These are phyloP conservation scores for Chaetomium tenue DNA, from an alignment of 495 filamentous ascomycete genomes.

Conservation along the genomic window DNA sequence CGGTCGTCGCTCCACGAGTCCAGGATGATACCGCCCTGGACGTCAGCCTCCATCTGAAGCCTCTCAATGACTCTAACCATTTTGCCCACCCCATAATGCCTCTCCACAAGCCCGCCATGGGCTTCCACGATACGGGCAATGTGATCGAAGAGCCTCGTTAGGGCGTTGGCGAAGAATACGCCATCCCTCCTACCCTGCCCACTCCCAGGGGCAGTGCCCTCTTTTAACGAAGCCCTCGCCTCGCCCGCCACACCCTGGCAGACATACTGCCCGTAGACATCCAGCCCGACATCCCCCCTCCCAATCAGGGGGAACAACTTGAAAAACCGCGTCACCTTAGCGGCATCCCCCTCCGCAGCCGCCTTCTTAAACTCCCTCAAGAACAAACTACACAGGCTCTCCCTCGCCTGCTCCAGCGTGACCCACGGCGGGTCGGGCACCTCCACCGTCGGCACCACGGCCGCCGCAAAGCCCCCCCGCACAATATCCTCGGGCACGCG, in stretches of 20 bases:
- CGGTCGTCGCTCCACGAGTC: conserved; percentile 95
- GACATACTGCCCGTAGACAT: conserved; percentile 93
- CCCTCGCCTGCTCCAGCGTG: conserved; percentile 81
- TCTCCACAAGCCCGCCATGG: conserved; percentile 84
- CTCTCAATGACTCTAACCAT: conserved; percentile 97
- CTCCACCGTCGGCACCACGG: conserved; percentile 92
- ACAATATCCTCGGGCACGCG: conserved; percentile 77
- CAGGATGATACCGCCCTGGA: conserved; percentile 94
- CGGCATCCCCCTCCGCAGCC: conserved; percentile 75
- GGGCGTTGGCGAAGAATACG: conserved; percentile 86
- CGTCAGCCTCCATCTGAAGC: conserved; percentile 88
- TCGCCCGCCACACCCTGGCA: conserved; percentile 85
- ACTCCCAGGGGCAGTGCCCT: conserved; percentile 45
- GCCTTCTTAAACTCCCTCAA: conserved; percentile 94
- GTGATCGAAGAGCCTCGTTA: conserved; percentile 94
- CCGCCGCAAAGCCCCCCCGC: conserved; percentile 81
- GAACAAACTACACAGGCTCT: conserved; percentile 84
- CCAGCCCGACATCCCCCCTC: conserved; percentile 80
- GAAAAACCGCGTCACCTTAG: conserved; percentile 91
- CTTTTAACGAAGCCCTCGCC: conserved; percentile 76
- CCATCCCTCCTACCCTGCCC: conserved; percentile 57
- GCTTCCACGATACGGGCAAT: conserved; percentile 93
- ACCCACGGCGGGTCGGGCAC: conserved; percentile 87
- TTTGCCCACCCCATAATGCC: conserved; percentile 85
- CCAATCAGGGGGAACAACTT: conserved; percentile 96